These are phyloP conservation scores for Rhizopus delemar DNA, from an alignment of 371 early-diverging fungal genomes.

Conservation along the genomic window DNA sequence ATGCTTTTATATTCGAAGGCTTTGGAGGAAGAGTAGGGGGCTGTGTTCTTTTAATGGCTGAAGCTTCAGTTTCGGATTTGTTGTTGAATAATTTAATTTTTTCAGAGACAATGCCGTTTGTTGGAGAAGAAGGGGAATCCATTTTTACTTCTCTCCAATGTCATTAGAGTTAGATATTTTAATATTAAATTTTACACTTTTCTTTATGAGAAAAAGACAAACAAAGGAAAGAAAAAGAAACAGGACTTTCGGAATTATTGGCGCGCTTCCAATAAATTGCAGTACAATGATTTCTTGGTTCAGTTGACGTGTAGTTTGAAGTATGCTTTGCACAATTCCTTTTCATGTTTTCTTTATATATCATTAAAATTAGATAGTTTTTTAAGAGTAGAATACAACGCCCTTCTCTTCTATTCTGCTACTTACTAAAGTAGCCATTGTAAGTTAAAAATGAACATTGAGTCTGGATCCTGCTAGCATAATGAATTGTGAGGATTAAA, in stretches of 20 bases:
- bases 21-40: conserved; percentile 31
- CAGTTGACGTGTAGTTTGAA: too few relatives aligned
- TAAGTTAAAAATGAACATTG: too few relatives aligned
- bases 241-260: background rate
- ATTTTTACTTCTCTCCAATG: conserved; percentile 16
- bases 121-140: conserved; percentile 25
- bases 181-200: background rate
- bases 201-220: conserved; percentile 3
- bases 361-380: too few relatives aligned
- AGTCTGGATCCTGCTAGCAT: too few relatives aligned
- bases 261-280: background rate
- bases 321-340: too few relatives aligned
- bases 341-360: too few relatives aligned
- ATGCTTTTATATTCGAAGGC: conserved; percentile 6
- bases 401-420: too few relatives aligned
- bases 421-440: too few relatives aligned
- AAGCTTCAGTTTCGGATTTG: conserved; percentile 22
- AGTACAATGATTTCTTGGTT: background rate
- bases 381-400: too few relatives aligned
- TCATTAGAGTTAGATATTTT: conserved; percentile 10
- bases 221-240: conserved; percentile 1
- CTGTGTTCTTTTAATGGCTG: conserved; percentile 11
- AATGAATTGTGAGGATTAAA: too few relatives aligned
- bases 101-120: conserved; percentile 27
- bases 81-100: conserved; percentile 30